Evolutionary conservation across 1,284 basidiomycete species (phyloP).

Genomic region (Ustilago trichophora): DNA sequence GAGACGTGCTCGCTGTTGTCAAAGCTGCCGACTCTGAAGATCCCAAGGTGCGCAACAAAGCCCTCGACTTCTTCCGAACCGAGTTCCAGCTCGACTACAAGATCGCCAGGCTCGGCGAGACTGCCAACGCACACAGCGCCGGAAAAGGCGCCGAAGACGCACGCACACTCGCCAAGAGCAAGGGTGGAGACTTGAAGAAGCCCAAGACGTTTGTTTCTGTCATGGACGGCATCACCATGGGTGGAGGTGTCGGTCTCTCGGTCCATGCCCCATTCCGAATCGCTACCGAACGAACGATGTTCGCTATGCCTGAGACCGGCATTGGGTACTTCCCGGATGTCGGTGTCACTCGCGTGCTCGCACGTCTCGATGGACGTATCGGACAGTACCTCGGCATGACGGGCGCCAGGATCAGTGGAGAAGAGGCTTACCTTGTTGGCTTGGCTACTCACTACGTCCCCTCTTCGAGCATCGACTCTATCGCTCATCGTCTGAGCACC

Average conservation of each 20-base stretch:
- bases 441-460: slow-evolving; percentile 62
- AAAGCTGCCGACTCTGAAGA: slow-evolving; percentile 46
- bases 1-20: slow-evolving; percentile 79
- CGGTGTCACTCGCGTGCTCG: slow-evolving; percentile 87
- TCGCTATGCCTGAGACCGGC: slow-evolving; percentile 81
- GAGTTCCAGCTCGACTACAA: slow-evolving; percentile 94
- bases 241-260: slow-evolving; percentile 90
- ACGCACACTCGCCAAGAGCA: slow-evolving; percentile 28
- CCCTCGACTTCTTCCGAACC: slow-evolving; percentile 85
- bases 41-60: slow-evolving; percentile 68
- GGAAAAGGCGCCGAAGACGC: slow-evolving; percentile 38
- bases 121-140: slow-evolving; percentile 70
- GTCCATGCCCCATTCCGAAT: slow-evolving; percentile 90
- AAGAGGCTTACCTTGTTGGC: slow-evolving; percentile 61
- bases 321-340: slow-evolving; percentile 78
- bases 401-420: slow-evolving; percentile 68
- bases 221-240: slow-evolving; percentile 77
- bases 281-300: slow-evolving; percentile 87
- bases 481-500: slow-evolving; percentile 50
- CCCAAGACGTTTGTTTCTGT: slow-evolving; percentile 84
- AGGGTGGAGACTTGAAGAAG: slow-evolving; percentile 29
- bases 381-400: slow-evolving; percentile 95
- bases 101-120: slow-evolving; percentile 72
- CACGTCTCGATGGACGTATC: slow-evolving; percentile 86
- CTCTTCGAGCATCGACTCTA: slow-evolving; percentile 42